phyloP scores from a whole-genome alignment of 257 asterid species.

The Striga asiatica region DNA sequence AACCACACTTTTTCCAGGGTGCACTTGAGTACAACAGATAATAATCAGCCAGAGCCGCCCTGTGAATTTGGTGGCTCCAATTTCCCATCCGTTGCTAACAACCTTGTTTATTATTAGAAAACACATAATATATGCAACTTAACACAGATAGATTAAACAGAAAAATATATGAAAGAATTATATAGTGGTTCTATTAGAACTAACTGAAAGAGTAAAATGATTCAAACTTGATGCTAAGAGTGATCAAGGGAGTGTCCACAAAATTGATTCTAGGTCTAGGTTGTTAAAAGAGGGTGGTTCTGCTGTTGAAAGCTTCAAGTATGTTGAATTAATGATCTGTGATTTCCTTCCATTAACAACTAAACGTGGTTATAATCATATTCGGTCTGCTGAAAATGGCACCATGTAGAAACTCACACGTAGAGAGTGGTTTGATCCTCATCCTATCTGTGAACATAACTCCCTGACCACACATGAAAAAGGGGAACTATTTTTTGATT shows the following conservation, averaged over 20 bases:
- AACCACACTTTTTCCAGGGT: slow-evolving; percentile 6
- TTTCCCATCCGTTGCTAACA: neutral
- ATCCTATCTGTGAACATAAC: slow-evolving; percentile 2
- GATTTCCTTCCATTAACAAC: neutral
- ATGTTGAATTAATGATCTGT: neutral
- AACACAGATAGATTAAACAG: neutral
- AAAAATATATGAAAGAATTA: neutral
- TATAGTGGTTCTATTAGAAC: slow-evolving; percentile 2
- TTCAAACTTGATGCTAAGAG: neutral
- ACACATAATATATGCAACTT: neutral
- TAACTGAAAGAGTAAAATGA: neutral
- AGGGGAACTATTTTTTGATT: slow-evolving; percentile 9
- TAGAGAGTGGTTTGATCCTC: neutral
- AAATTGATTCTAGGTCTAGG: neutral
- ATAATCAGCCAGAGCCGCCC: neutral
- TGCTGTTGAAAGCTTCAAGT: slow-evolving; percentile 6
- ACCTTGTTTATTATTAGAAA: neutral
- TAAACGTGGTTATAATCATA: slow-evolving; percentile 2
- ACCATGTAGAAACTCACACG: slow-evolving; percentile 8
- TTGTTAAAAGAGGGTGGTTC: neutral
- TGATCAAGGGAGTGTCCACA: neutral
- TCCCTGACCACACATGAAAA: slow-evolving; percentile 2
- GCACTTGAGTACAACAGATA: slow-evolving; percentile 4
- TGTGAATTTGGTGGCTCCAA: slow-evolving; percentile 7
- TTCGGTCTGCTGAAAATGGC: slow-evolving; percentile 7